A percentile compares a stretch with the other conserved stretches of the same genome.
Evolutionary conservation across 2,329 filamentous ascomycete genomes (phyloP).

Genomic region (Alternaria sp.): DNA sequence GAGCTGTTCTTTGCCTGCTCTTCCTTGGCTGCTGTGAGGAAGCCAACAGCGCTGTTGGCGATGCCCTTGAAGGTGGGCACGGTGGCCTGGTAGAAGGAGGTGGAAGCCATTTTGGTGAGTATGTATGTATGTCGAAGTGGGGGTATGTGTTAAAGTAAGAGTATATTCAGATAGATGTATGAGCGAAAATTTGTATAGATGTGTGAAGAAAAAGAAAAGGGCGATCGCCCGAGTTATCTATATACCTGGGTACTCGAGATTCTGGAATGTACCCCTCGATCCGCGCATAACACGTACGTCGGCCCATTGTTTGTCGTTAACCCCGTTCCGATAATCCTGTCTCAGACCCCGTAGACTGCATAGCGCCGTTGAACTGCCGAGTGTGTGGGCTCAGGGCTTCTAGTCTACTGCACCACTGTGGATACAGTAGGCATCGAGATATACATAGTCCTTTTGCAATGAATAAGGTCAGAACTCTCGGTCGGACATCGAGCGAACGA

Average conservation of each 20-base stretch:
- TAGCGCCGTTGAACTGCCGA: background rate
- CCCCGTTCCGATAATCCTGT: background rate
- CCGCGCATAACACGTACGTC: background rate
- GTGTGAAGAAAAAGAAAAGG: background rate
- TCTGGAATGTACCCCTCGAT: background rate
- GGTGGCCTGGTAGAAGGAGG: slow-evolving; percentile 25
- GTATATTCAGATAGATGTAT: background rate
- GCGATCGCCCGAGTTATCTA: background rate
- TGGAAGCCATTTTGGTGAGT: slow-evolving; percentile 19
- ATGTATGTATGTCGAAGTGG: background rate
- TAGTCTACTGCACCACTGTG: background rate
- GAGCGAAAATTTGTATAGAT: background rate
- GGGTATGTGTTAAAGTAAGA: background rate
- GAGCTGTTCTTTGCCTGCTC: slow-evolving; percentile 17
- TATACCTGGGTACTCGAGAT: background rate
- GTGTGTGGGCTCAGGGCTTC: background rate
- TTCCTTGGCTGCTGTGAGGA: slow-evolving; percentile 22
- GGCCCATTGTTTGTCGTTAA: background rate
- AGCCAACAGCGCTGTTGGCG: slow-evolving; percentile 18
- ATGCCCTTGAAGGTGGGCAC: slow-evolving; percentile 19
- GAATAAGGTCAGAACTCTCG: background rate
- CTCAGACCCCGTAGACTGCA: background rate
- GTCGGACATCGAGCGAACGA: background rate
- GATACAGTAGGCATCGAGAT: background rate
- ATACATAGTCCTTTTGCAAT: background rate